A percentile compares a stretch with the other conserved stretches of the same genome.
phyloP scores from a whole-genome alignment of 495 filamentous ascomycete genomes.

The Clavariopsis aquatica region DNA sequence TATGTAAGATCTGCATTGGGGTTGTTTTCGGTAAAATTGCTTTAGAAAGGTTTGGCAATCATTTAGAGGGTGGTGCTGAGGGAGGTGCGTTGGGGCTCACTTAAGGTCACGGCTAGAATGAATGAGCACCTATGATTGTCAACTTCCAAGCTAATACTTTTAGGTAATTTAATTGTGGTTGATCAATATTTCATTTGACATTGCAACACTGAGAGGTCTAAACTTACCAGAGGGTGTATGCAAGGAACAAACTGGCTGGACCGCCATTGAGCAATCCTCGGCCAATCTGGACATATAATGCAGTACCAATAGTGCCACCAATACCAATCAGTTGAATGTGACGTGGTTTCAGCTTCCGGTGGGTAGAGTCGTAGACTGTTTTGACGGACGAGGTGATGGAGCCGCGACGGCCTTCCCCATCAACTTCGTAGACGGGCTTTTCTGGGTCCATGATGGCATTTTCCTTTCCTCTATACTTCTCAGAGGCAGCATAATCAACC shows the following conservation, averaged over 20 bases:
- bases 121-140: conserved; percentile 60
- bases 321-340: conserved; percentile 76
- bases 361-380: conserved; percentile 50
- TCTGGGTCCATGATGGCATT: conserved; percentile 5
- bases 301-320: conserved; percentile 81
- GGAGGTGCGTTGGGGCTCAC: conserved; percentile 18
- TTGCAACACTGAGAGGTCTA: background rate
- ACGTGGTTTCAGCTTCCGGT: conserved; percentile 62
- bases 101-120: conserved; percentile 68
- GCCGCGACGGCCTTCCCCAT: conserved; percentile 14
- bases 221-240: conserved; percentile 79
- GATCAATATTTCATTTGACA: background rate
- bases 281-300: conserved; percentile 75
- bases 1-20: background rate
- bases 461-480: conserved; percentile 22
- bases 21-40: background rate
- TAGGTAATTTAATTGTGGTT: background rate
- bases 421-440: conserved; percentile 7
- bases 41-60: background rate
- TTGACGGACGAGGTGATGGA: conserved; percentile 37
- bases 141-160: background rate
- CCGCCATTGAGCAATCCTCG: conserved; percentile 67
- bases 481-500: conserved; percentile 26
- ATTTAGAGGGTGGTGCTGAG: conserved; percentile 12
- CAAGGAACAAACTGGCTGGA: conserved; percentile 73